phyloP scores from a whole-genome alignment of 257 asterid genomes.

The Striga asiatica region DNA sequence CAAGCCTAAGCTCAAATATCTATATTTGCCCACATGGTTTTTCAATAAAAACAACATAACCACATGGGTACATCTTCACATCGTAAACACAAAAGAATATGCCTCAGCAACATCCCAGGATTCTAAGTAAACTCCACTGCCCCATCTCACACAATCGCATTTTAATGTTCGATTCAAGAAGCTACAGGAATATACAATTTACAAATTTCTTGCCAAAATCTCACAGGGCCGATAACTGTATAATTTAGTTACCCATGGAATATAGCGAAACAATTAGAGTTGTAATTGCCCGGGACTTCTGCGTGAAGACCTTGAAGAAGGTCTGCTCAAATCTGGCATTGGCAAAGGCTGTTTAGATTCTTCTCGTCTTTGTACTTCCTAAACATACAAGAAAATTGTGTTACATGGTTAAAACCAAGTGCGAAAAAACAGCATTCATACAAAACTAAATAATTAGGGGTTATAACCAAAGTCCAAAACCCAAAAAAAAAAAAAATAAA shows the following conservation, averaged over 20 bases:
- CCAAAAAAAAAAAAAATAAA: no score
- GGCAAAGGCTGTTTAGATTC: slow-evolving; percentile 39
- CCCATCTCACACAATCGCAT: slow-evolving; percentile 26
- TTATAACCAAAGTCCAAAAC: no score
- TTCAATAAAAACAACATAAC: background rate
- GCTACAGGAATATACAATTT: slow-evolving; percentile 68
- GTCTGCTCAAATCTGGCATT: slow-evolving; percentile 33
- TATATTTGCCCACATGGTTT: background rate
- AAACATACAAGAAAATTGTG: slow-evolving; percentile 13
- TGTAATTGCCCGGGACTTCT: slow-evolving; percentile 59
- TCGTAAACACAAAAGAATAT: background rate
- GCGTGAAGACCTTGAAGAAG: slow-evolving; percentile 60
- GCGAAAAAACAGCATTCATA: background rate
- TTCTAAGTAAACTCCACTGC: slow-evolving; percentile 9
- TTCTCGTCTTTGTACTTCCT: slow-evolving; percentile 63
- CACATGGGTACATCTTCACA: background rate
- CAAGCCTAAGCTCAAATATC: background rate
- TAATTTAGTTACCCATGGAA: slow-evolving; percentile 15
- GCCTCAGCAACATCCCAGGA: background rate
- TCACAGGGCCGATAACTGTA: slow-evolving; percentile 19
- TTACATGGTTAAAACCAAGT: background rate
- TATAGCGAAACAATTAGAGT: slow-evolving; percentile 24
- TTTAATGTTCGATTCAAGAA: slow-evolving; percentile 31
- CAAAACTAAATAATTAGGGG: background rate
- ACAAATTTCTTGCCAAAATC: slow-evolving; percentile 29